Evolutionary conservation across 352 stramenopile species (phyloP), one percentile per base, ranked within the genome.

Genomic region (Elongisporangium senticosum): DNA sequence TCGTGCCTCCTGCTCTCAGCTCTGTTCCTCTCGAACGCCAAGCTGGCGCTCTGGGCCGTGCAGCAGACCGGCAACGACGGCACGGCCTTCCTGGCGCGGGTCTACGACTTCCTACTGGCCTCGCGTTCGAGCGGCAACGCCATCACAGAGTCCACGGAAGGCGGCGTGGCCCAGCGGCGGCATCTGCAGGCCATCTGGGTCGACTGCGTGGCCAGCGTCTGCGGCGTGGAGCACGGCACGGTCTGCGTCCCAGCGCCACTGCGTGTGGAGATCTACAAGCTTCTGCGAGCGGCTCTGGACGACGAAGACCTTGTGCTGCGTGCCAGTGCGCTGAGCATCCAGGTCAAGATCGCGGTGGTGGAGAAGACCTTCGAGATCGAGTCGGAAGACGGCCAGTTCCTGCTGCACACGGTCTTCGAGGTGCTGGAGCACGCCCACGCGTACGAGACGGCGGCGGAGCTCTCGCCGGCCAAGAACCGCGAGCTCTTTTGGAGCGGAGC

Each of bases 301-400:
- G 69, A 85, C 21, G 71, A 79, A 22, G 82, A 94, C 43, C 64
- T 95, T 20, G 84, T 90, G 59, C 71, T 95, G 21, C 74, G 79
- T 7, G 75, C 81, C 2, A 90, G 83, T 21, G 83, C 81, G 14
- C 49, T 95, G 37, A 92, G 83, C 56, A 91, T 92, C 58, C 79
- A 90, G 50, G 78, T 95, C 33, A 95, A 95, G 62, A 80, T 95
- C 7, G 71, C 73, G 6, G 78, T 95, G 21, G 81, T 92, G 4
- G 82, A 95, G 60, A 93, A 95, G 69, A 84, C 79, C 4, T 67
- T 94, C 10, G 84, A 92, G 26, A 61, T 85, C 11, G 74, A 82
- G 43, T 84, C 70, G 17, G 69, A 63, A 2, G 74, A 90, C 51
- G 77, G 74, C 2, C 68, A 88, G 37, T 86, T 89, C 37, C 58